These are phyloP conservation scores for Pholiota conissans DNA, from an alignment of 768 basidiomycete genomes.

Conservation along the genomic window DNA sequence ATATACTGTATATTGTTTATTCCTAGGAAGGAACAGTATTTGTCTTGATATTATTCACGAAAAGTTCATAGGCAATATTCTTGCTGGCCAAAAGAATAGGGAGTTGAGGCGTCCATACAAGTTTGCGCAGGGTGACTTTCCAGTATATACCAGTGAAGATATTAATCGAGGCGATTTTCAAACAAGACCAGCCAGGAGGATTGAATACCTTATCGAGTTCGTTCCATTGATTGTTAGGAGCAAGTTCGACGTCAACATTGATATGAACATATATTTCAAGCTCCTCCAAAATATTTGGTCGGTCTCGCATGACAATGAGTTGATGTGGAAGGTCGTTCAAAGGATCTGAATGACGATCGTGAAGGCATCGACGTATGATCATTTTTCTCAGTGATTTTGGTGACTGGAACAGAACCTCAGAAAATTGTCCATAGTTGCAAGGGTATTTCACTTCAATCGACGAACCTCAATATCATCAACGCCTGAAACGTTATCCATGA, in stretches of 20 bases:
- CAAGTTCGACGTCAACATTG: background rate
- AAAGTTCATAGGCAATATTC: background rate
- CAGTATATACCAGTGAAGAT: background rate
- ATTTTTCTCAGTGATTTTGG: background rate
- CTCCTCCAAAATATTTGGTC: background rate
- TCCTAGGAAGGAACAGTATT: too few relatives aligned
- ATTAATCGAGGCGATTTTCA: background rate
- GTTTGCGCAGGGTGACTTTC: background rate
- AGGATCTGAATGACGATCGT: background rate
- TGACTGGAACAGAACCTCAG: background rate
- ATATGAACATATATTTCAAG: background rate
- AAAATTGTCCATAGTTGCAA: too few relatives aligned
- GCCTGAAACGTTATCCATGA: too few relatives aligned
- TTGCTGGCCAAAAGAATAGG: background rate
- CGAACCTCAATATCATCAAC: too few relatives aligned
- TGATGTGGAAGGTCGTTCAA: background rate
- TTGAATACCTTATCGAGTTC: background rate
- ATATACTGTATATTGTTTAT: too few relatives aligned
- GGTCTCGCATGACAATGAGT: background rate
- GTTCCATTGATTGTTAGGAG: background rate
- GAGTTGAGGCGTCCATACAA: background rate
- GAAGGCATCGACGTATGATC: background rate
- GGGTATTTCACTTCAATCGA: too few relatives aligned
- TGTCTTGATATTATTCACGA: too few relatives aligned
- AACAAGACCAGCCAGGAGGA: background rate